A percentile compares a stretch with the other conserved stretches of the same genome.
Conservation (phyloP, 805 yeast species). For the Wickerhamomyces sydowiorum region DNA sequence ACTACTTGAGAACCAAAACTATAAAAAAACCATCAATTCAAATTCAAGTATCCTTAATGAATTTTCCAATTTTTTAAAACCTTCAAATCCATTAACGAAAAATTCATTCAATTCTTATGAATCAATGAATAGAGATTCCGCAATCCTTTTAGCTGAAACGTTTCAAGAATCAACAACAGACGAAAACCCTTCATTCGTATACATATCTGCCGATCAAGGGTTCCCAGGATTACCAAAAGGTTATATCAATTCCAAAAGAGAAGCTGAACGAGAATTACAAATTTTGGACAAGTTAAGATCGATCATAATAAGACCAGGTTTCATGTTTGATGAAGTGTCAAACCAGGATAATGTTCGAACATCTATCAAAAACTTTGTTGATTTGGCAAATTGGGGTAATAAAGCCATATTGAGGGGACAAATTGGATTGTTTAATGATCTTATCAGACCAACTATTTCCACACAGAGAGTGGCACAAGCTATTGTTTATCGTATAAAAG, state of each 20-base stretch:
- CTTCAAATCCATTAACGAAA: conserved; percentile 53
- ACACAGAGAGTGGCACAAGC: conserved; percentile 65
- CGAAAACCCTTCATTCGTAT: conserved; percentile 48
- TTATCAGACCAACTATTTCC: conserved; percentile 57
- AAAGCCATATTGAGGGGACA: conserved; percentile 32
- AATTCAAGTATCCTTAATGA: conserved; percentile 23
- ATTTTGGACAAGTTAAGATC: conserved; percentile 47
- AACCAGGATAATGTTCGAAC: conserved; percentile 31
- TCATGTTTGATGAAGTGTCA: conserved; percentile 60
- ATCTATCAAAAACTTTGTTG: conserved; percentile 36
- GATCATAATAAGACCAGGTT: conserved; percentile 73
- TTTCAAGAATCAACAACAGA: conserved; percentile 28
- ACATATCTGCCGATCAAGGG: conserved; percentile 74
- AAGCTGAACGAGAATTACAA: conserved; percentile 58
- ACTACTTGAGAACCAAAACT: conserved; percentile 59
- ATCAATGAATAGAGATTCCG: conserved; percentile 64
- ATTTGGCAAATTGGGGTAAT: conserved; percentile 39
- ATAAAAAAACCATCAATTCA: conserved; percentile 45
- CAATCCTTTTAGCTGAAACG: conserved; percentile 55
- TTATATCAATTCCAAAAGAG: conserved; percentile 70
- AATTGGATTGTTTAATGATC: conserved; percentile 34
- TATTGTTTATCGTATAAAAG: conserved; percentile 48
- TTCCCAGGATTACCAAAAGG: conserved; percentile 64
- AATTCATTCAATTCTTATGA: conserved; percentile 45
- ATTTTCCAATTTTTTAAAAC: conserved; percentile 37